Evolutionary conservation across 2,329 filamentous ascomycete species (phyloP), one percentile per base, ranked within the genome.

Genomic region (Paraconiothyrium sp.): DNA sequence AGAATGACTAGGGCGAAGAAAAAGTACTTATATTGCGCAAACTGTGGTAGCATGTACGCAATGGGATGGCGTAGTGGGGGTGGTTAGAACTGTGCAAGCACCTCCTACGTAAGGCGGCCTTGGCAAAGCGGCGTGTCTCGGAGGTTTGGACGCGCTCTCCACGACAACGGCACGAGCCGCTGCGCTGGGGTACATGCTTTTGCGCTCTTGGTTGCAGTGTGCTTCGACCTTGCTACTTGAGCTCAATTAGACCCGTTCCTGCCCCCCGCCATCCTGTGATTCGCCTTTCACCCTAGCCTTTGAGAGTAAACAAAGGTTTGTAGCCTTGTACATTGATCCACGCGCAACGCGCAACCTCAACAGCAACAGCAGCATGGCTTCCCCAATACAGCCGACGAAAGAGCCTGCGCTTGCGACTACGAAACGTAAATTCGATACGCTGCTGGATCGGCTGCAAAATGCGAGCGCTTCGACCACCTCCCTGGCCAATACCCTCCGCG

Each of bases 401-500:
- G 70, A 72, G 58, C 73, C 81, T 54, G 81, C 80, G 49, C 91
- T 93, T 83, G 91, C 91, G 74, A 87, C 90, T 27, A 92, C 90
- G n/a, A 94, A 94, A 81, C 86, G 92, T 70, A 94, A 94, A 79
- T 93, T 94, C 82, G 91, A 93, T 78, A 86, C 86, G 71, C 84
- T 93, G 16, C 83, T 94, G 32, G 90, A 93, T 74, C 81, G 82
- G 68, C 78, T 86, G 62, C 50, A 54, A 30, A 73, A 80, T 63
- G 79, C 80, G 83, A 87, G 67, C 69, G 86, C 86, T 71, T 86
- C 80, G 20, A 70, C 76, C 48, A 72, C 73, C 63, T 77, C 74
- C 27, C 70, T 79, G 44, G 71, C 70, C 49, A 67, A 62, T 62
- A 69, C 71, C 55, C 62, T 81, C 69, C 77, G 78, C 72, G 73